Evolutionary conservation across 768 basidiomycete genomes (phyloP), one percentile per base, ranked within the genome.

Genomic region (Leccinum disarticulatum): DNA sequence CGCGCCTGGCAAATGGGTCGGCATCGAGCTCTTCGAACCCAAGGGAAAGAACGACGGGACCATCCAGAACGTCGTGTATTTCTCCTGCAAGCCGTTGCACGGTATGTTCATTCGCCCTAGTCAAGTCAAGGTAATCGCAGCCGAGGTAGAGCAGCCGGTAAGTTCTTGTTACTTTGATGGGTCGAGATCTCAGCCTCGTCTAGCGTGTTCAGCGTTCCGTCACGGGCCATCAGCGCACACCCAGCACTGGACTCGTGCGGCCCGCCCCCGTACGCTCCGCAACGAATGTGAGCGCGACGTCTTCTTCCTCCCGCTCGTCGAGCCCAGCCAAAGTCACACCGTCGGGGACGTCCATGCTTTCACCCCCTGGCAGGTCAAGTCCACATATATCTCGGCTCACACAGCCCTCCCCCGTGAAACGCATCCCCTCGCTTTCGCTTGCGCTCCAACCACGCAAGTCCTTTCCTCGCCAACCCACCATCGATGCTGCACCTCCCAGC

Each of bases 1-100:
- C 72, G 83, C 91, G 22, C 74, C 85, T 2, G 97, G 97, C 0
- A 93, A 90, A 80, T 99, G 96, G 96, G 82, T 97, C 53, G 97
- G 97, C 10, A 86, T 98, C 55, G 95, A 96, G 68, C 82, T 99
- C 50, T 83, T 81, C 58, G 87, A 88, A 66, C 75, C 84, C 8
- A 88, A 84, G 49, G 97, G 97, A 41, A 99, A 98, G 87, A 99
- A 99, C 78, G 92, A 98, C 66, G 97, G 97, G 1, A 83, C 86
- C 1, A 90, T 99, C 8, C 79, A 87, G 36, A 93, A 89, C 15
- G 74, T 85, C 52, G 62, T 74, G 2, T 99, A 98, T 77, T 99
- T 99, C 73, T 79, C 77, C 17, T 98, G 94, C 77, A 82, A 81
- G 67, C 77, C 80, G 51, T 78, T 79, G 31, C 78, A 91, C 77